Percentiles rank a stretch among this genome's conserved stretches.
Conservation (phyloP, 2,329 filamentous ascomycete genomes). For the Aspergillus sp. region DNA sequence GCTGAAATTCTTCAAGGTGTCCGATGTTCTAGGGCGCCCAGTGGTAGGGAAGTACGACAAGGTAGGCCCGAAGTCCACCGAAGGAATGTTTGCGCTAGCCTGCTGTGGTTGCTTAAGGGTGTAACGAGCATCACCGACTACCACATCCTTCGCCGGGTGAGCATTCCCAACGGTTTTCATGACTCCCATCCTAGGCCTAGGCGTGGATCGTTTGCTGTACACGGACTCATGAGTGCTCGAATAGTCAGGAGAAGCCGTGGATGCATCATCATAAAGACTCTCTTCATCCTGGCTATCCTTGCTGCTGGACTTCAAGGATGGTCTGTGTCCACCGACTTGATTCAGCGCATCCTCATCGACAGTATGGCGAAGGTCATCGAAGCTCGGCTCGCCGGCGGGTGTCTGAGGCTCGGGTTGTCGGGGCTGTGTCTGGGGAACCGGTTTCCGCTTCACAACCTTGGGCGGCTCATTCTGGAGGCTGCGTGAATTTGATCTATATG, state of each 20-base stretch:
- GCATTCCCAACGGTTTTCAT: conserved; percentile 62
- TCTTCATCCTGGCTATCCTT: conserved; percentile 26
- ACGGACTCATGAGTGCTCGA: conserved; percentile 58
- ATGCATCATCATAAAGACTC: conserved; percentile 51
- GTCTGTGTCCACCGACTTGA: conserved; percentile 30
- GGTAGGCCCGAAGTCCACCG: conserved; percentile 79
- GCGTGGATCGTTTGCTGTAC: conserved; percentile 34
- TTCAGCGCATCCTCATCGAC: conserved; percentile 43
- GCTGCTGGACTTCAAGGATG: conserved; percentile 17
- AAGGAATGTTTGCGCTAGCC: conserved; percentile 52
- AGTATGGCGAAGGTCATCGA: conserved; percentile 34
- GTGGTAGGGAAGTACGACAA: conserved; percentile 54
- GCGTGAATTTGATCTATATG: too few relatives aligned
- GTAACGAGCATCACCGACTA: conserved; percentile 41
- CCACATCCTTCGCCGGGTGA: conserved; percentile 29
- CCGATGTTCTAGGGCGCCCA: conserved; percentile 47
- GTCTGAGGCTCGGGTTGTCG: conserved; percentile 10
- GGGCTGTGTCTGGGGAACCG: conserved; percentile 35
- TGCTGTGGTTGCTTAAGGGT: conserved; percentile 20
- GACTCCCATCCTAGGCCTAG: conserved; percentile 65
- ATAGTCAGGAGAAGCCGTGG: conserved; percentile 64
- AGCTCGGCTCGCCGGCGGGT: conserved; percentile 25
- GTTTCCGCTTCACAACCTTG: conserved; percentile 44
- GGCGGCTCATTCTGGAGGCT: conserved; percentile 31
- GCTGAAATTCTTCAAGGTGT: conserved; percentile 36